Percentiles rank a stretch among this genome's conserved stretches.
These are phyloP conservation scores for Macadamia tetraphylla DNA, from an alignment of 164 flowering plant genomes.

Conservation along the genomic window DNA sequence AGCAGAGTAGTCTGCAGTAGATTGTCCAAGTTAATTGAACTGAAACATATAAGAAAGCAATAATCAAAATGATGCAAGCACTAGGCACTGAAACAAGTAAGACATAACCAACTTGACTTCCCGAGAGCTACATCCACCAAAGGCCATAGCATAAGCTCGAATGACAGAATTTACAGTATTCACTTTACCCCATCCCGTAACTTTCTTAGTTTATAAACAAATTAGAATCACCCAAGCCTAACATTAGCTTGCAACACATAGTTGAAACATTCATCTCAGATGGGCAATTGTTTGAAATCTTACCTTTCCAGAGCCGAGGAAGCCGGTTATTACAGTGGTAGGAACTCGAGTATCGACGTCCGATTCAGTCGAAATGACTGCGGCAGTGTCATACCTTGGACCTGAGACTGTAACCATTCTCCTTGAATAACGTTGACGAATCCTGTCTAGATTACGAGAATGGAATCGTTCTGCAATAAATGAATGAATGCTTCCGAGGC, in stretches of 20 bases:
- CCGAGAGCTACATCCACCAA: too few species aligned
- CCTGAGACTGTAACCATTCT: slow-evolving; percentile 23
- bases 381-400: slow-evolving; percentile 16
- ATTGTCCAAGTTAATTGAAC: not conserved
- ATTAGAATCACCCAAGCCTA: too few species aligned
- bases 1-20: slow-evolving; percentile 76
- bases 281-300: not conserved
- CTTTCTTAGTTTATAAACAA: too few species aligned
- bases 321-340: slow-evolving; percentile 85
- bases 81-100: too few species aligned
- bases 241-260: too few species aligned
- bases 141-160: too few species aligned
- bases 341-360: slow-evolving; percentile 63
- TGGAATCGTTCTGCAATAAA: slow-evolving; percentile 3
- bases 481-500: slow-evolving; percentile 19
- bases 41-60: too few species aligned
- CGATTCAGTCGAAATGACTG: slow-evolving; percentile 16
- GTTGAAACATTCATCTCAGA: not conserved
- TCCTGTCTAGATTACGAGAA: not conserved
- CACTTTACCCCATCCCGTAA: too few species aligned
- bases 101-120: too few species aligned
- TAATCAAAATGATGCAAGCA: too few species aligned
- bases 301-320: slow-evolving; percentile 95
- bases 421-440: slow-evolving; percentile 14
- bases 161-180: too few species aligned